phyloP scores from a whole-genome alignment of 2,329 filamentous ascomycete species.

The Cladosporium sp. region DNA sequence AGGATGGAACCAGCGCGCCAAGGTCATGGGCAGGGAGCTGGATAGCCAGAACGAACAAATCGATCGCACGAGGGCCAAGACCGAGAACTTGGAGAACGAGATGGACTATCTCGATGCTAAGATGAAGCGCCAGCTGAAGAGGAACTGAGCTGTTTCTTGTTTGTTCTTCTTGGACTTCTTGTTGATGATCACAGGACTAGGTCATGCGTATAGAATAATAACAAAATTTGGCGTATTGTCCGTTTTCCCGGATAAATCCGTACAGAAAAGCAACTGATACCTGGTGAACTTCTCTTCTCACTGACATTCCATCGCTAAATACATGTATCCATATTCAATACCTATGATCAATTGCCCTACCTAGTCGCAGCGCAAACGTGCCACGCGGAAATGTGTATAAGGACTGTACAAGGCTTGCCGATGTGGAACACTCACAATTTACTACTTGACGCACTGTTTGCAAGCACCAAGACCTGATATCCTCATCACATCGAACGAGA shows the following conservation, averaged over 20 bases:
- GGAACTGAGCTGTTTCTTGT: background rate
- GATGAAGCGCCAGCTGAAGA: slow-evolving; percentile 17
- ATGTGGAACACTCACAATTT: no score
- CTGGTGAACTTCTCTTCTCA: no score
- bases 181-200: background rate
- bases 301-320: background rate
- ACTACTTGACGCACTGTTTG: no score
- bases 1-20: slow-evolving; percentile 71
- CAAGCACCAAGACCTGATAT: no score
- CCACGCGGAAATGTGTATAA: no score
- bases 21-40: slow-evolving; percentile 73
- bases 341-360: no score
- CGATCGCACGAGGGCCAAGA: slow-evolving; percentile 68
- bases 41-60: slow-evolving; percentile 77
- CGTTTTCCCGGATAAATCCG: no score
- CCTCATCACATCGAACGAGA: no score
- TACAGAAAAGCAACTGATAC: no score
- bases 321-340: no score
- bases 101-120: slow-evolving; percentile 15
- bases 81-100: slow-evolving; percentile 52
- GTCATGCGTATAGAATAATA: background rate
- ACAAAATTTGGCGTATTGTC: background rate
- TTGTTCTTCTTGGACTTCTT: background rate
- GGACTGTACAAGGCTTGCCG: no score
- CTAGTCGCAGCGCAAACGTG: no score